Evolutionary conservation across 495 filamentous ascomycete genomes (phyloP).

Genomic region (Penicillium mononematosum): DNA sequence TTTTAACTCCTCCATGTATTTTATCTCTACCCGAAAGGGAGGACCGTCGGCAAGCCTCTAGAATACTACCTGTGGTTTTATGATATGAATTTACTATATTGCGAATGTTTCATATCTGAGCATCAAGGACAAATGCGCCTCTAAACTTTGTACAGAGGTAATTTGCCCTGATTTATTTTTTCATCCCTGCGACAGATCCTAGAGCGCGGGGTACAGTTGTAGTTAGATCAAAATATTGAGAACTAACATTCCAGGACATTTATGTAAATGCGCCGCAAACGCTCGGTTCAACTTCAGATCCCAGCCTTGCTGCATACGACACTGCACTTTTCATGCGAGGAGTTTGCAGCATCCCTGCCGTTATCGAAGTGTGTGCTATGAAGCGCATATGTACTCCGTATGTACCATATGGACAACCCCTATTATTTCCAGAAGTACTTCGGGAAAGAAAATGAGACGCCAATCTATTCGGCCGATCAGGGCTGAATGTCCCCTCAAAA

Average conservation of each 20-base stretch:
- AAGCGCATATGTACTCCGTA: conserved; percentile 9
- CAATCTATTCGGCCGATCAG: neutral
- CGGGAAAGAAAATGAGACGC: neutral
- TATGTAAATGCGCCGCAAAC: conserved; percentile 14
- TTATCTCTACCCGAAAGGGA: neutral
- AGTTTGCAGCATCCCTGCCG: conserved; percentile 28
- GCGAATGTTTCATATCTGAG: neutral
- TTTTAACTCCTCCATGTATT: conserved; percentile 17
- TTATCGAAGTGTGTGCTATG: conserved; percentile 9
- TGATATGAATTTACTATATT: neutral
- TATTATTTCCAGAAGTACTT: neutral
- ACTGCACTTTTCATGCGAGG: conserved; percentile 24
- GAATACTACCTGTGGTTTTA: neutral
- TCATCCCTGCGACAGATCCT: conserved; percentile 16
- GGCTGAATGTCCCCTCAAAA: conserved; percentile 4
- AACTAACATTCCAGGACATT: conserved; percentile 19
- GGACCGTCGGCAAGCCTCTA: neutral
- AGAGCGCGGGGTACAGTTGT: conserved; percentile 19
- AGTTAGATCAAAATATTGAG: neutral
- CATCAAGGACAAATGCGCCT: neutral
- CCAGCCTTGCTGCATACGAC: conserved; percentile 18
- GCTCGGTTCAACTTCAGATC: conserved; percentile 28
- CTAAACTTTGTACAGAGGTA: neutral
- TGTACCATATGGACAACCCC: neutral
- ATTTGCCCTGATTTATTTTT: conserved; percentile 1